Evolutionary conservation across 441 rosid genomes (phyloP), one percentile per base, ranked within the genome.

Genomic region (Brassica hybrid): DNA sequence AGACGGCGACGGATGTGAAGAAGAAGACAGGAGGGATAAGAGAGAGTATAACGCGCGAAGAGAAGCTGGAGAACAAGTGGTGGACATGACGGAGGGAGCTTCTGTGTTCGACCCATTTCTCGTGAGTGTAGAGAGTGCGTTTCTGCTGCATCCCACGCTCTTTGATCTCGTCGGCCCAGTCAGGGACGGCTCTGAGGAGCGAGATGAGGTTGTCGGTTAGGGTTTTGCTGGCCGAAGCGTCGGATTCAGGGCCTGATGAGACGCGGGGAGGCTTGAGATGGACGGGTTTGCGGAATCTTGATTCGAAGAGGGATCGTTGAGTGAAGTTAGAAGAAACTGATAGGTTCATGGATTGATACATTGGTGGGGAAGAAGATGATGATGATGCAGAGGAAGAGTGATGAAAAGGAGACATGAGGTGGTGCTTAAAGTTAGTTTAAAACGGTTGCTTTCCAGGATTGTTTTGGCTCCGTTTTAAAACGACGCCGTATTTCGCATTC

Each of bases 21-120:
- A 85, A 88, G 62, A 87, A 79, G n/a, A 94, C 97, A 0, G 97
- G 98, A 0, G 97, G 97, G 14, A 94, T 81, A 43, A 94, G 60
- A 5, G 98, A 91, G 32, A 92, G 82, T 48, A 94, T 88, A 10
- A 94, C 98, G 2, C 97, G 90, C 0, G 99, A 94, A 1, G 94
- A 85, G 1, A 88, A 71, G 84, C 92, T 89, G 0, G 97, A 91
- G 52, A 91, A 76, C 13, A 94, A 41, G 79, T 92, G 97, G 2
- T 96, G 86, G 6, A 92, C 4, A 78, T 94, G 99, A 73, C 97
- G 99, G 45, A 76, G 79, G 3, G 99, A 94, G 86, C 96, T 91
- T 64, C 99, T 81, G 65, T 94, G 97, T 11, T 87, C 73, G 23
- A 90, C 82, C 98, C 98, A 94, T 23, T 83, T 83, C 75, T 90